These are phyloP conservation scores for Diaporthe nobilis DNA, from an alignment of 2,329 filamentous ascomycete species.

Conservation along the genomic window DNA sequence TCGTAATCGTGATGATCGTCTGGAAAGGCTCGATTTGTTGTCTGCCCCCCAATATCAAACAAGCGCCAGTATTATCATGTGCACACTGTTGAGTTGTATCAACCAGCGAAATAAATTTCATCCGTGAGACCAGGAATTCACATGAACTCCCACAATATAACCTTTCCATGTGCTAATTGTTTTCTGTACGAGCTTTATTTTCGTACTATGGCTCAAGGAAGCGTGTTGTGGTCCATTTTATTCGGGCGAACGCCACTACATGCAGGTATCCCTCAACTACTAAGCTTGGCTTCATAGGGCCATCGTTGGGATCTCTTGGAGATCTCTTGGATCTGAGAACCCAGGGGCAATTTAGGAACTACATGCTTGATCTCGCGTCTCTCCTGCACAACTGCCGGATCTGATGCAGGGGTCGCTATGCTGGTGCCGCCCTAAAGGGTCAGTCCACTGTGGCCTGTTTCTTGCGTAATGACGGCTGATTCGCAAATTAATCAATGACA, in stretches of 20 bases:
- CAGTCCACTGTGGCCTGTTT: not conserved
- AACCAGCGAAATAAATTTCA: not conserved
- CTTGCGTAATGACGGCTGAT: not conserved
- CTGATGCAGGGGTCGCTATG: not conserved
- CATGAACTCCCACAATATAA: not conserved
- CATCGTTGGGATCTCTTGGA: not conserved
- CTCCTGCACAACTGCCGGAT: not conserved
- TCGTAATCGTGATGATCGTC: not conserved
- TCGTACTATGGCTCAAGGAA: too few species aligned
- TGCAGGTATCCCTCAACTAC: conserved; percentile 4
- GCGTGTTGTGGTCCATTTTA: not conserved
- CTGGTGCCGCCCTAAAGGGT: not conserved
- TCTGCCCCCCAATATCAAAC: not conserved
- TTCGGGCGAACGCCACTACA: conserved; percentile 20
- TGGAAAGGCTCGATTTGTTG: too few species aligned
- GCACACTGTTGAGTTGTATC: not conserved
- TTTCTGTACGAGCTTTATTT: too few species aligned
- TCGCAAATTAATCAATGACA: too few species aligned
- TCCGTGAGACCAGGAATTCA: not conserved
- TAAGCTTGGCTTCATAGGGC: conserved; percentile 8
- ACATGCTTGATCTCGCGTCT: not conserved
- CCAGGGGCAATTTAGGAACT: not conserved
- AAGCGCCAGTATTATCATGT: not conserved
- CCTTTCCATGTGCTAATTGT: not conserved
- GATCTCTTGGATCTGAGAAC: not conserved